phyloP scores from a whole-genome alignment of 2,329 filamentous ascomycete genomes.

The Chaetothyriales sp. region DNA sequence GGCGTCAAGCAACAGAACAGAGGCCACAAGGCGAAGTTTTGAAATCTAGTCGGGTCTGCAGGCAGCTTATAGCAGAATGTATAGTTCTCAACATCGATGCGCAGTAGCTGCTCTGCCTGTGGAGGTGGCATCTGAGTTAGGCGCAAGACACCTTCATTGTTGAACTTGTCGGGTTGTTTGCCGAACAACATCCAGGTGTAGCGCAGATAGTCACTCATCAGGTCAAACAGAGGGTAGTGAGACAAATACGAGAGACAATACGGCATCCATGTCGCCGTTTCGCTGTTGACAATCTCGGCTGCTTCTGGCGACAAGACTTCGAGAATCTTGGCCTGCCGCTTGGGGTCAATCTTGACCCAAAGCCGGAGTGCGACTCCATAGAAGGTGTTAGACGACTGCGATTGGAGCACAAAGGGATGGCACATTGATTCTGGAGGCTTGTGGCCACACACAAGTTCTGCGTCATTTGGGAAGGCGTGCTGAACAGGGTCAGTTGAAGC shows the following conservation, averaged over 20 bases:
- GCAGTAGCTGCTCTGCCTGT: slow-evolving; percentile 81
- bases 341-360: slow-evolving; percentile 94
- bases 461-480: slow-evolving; percentile 96
- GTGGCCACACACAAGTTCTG: slow-evolving; percentile 91
- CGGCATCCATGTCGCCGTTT: slow-evolving; percentile 98
- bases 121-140: slow-evolving; percentile 95
- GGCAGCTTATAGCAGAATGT: slow-evolving; percentile 97
- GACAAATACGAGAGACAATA: slow-evolving; percentile 96
- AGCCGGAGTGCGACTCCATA: slow-evolving; percentile 93
- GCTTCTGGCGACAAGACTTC: slow-evolving; percentile 82
- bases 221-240: slow-evolving; percentile 85
- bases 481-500: slow-evolving; percentile 26
- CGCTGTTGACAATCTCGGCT: slow-evolving; percentile 82
- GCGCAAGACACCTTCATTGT: slow-evolving; percentile 91
- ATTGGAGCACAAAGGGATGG: slow-evolving; percentile 93
- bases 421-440: slow-evolving; percentile 94
- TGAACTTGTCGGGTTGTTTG: slow-evolving; percentile 96
- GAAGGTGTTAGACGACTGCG: slow-evolving; percentile 91
- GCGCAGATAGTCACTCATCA: slow-evolving; percentile 86
- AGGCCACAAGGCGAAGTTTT: slow-evolving; percentile 98
- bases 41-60: slow-evolving; percentile 92
- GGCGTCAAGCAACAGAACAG: slow-evolving; percentile 89
- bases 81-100: slow-evolving; percentile 99
- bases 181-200: slow-evolving; percentile 99
- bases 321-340: slow-evolving; percentile 91